A percentile compares a stretch with the other conserved stretches of the same genome.
Evolutionary conservation across 2,329 filamentous ascomycete species (phyloP).

Genomic region (Pleurostoma richardsiae): DNA sequence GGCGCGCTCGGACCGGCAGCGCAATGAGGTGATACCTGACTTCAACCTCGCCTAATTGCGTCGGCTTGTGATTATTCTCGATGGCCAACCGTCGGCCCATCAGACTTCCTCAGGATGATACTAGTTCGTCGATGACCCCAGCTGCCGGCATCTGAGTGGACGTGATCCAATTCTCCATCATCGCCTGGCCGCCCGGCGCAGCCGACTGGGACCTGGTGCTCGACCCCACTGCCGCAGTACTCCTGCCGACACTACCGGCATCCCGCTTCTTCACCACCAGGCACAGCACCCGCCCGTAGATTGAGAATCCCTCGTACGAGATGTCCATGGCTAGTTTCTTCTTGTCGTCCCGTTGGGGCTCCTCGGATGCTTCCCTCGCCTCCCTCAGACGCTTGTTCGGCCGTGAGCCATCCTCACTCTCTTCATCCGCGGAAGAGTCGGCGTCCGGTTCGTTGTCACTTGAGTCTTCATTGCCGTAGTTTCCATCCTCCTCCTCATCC

Average conservation of each 20-base stretch:
- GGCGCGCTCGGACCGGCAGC: no score
- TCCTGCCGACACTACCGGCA: conserved; percentile 19
- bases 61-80: no score
- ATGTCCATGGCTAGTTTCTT: conserved; percentile 87
- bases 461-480: conserved; percentile 21
- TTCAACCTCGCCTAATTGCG: no score
- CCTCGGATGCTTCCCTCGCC: conserved; percentile 16
- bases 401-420: conserved; percentile 25
- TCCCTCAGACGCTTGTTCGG: conserved; percentile 41
- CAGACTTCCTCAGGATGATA: conserved; percentile 2
- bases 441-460: conserved; percentile 9
- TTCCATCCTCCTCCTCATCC: conserved; percentile 25
- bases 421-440: conserved; percentile 19
- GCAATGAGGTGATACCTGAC: no score
- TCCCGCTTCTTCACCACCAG: conserved; percentile 74
- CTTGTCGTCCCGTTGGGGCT: conserved; percentile 60
- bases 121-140: conserved; percentile 20
- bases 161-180: conserved; percentile 81
- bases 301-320: conserved; percentile 90
- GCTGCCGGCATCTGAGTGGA: conserved; percentile 64
- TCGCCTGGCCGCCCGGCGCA: conserved; percentile 51
- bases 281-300: conserved; percentile 89
- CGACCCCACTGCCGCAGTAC: conserved; percentile 20
- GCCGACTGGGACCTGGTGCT: conserved; percentile 16
- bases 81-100: no score